Base-by-base conservation (phyloP, 2,329 filamentous ascomycete species). In the Chalara sp. region DNA sequence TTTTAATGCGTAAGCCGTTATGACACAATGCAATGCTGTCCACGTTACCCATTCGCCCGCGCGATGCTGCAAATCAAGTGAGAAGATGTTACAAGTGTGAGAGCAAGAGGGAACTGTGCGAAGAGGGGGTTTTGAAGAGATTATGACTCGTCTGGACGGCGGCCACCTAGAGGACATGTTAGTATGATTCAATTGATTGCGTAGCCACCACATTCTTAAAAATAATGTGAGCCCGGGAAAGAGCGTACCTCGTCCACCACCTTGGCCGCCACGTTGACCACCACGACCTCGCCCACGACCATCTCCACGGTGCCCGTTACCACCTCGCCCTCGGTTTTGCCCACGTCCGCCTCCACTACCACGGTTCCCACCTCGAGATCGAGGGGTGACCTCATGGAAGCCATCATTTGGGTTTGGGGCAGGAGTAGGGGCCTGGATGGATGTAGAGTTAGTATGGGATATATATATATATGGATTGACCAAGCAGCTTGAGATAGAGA, bases 371-470 rank as follows among this genome's bases (percentile, higher is more conserved):
- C 70, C 67, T 35, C 71, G 72, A 50, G 80, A 79, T 52, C 74
- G 70, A 61, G 80, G 80, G 8, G 35, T 8, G 35, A 89, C 86
- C 62, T 85, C 81, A 53, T 85, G 82, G 75, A 89, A 90, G 29
- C 86, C 86, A 62, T 89, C 86, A 58, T 76, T 75, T 46, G 75
- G 71, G 45, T 70, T 68, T 33, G 68, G 62, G 28, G 65, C 49
- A 46, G 69, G 54, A 21, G 63, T 56, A 43, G 65, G 53, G 48
- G 58, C 56, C 28, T 67, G 21, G 21, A 21, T 21, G 21, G 21
- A 21, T 21, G 21, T 21, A 21, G 21, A 21, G 21, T 21, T 21
- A 21, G 21, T 21, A 21, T 21, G 21, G 21, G 21, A 21, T 21
- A 21, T 21, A 21, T 21, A 21, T 21, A 21, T 21, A 21, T 21